These are phyloP conservation scores for Leishmania tarentolae DNA, from an alignment of 208 protist genomes.

Conservation along the genomic window DNA sequence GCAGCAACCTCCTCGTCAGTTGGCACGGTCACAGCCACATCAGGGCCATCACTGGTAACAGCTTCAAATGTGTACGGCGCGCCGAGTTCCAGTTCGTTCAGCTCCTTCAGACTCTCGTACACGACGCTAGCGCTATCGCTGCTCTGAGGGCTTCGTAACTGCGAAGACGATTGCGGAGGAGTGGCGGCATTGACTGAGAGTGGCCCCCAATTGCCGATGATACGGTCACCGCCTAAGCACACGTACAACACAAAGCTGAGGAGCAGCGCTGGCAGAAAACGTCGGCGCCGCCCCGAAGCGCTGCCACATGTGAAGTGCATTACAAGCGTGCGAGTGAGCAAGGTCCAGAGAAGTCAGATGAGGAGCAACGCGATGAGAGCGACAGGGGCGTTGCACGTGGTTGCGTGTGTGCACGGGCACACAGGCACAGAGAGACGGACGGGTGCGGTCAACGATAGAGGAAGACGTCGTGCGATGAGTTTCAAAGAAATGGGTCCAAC, in stretches of 20 bases:
- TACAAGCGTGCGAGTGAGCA: neutral
- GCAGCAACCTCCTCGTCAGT: constrained; percentile 9
- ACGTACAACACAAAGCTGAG: neutral
- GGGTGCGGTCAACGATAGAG: neutral
- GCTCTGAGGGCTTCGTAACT: neutral
- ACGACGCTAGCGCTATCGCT: neutral
- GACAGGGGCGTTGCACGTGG: neutral
- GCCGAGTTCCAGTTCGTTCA: constrained; percentile 9
- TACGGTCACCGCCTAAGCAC: neutral
- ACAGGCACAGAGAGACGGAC: neutral
- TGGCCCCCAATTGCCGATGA: neutral
- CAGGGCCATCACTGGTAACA: neutral
- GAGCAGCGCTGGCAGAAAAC: neutral
- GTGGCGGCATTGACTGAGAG: neutral
- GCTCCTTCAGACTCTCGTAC: constrained; percentile 21
- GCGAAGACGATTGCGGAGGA: neutral
- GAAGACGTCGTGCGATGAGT: neutral
- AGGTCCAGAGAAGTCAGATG: constrained; percentile 11
- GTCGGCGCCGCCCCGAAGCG: neutral
- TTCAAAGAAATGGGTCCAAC: neutral
- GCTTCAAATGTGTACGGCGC: constrained; percentile 16
- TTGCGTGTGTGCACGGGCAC: neutral
- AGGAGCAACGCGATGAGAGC: neutral
- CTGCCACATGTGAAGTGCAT: neutral
- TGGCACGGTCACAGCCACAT: neutral